These are phyloP conservation scores for Agaricus subrufescens DNA, from an alignment of 768 basidiomycete genomes.

Conservation along the genomic window DNA sequence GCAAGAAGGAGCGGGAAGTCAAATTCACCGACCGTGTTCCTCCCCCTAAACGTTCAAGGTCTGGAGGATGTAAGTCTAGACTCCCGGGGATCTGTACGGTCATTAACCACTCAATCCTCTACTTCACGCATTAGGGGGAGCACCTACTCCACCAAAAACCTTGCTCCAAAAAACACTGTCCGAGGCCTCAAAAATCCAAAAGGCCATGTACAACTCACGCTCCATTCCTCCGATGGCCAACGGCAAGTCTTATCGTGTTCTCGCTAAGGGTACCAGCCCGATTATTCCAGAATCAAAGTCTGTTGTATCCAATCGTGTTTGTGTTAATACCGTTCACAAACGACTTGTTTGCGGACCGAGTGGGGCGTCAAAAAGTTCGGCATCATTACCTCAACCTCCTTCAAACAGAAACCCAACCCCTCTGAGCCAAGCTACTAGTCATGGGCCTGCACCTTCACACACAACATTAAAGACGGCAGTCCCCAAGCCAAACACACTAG, in stretches of 20 bases:
- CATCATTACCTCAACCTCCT: slow-evolving; percentile 10
- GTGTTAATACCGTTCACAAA: slow-evolving; percentile 43
- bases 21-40: slow-evolving; percentile 70
- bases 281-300: slow-evolving; percentile 31
- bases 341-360: slow-evolving; percentile 23
- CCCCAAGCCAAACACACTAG: slow-evolving; percentile 5
- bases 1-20: slow-evolving; percentile 73
- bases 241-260: slow-evolving; percentile 39
- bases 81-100: slow-evolving; percentile 12
- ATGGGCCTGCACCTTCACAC: not conserved
- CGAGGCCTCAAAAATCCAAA: slow-evolving; percentile 66
- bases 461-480: not conserved
- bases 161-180: slow-evolving; percentile 74
- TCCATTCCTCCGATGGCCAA: slow-evolving; percentile 51
- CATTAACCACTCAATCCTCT: slow-evolving; percentile 8
- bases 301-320: slow-evolving; percentile 36
- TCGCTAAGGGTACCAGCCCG: slow-evolving; percentile 29
- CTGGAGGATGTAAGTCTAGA: slow-evolving; percentile 42
- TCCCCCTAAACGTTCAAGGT: slow-evolving; percentile 56
- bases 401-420: slow-evolving; percentile 5
- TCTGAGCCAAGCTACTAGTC: not conserved
- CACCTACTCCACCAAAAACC: slow-evolving; percentile 48
- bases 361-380: slow-evolving; percentile 13
- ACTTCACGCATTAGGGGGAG: slow-evolving; percentile 27
- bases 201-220: slow-evolving; percentile 50